These are phyloP conservation scores for Starmerella asiatica DNA, from an alignment of 805 yeast genomes.

Conservation along the genomic window DNA sequence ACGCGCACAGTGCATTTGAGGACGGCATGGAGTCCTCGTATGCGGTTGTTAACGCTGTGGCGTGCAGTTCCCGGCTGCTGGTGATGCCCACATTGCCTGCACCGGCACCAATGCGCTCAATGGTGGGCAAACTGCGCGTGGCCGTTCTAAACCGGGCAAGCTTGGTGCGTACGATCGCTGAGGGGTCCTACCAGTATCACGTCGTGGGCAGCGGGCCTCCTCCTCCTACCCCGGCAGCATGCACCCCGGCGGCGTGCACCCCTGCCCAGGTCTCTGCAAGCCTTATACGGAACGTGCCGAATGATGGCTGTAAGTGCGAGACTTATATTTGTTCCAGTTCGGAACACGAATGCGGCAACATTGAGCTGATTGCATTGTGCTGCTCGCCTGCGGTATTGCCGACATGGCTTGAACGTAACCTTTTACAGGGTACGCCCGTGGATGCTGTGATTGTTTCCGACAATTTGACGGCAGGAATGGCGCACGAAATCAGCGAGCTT, in stretches of 20 bases:
- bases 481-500: slow-evolving; percentile 5
- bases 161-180: neutral
- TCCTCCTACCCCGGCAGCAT: neutral
- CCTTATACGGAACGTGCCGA: neutral
- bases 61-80: neutral
- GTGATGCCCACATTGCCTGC: neutral
- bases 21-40: no score
- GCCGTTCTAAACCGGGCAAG: neutral
- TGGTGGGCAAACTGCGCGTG: neutral
- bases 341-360: slow-evolving; percentile 3
- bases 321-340: slow-evolving; percentile 4
- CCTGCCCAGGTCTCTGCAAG: neutral
- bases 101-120: neutral
- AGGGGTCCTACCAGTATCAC: neutral
- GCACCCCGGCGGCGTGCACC: neutral
- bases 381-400: neutral
- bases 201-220: neutral
- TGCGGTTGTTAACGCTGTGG: no score
- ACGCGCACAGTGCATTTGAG: no score
- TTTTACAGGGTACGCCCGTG: slow-evolving; percentile 2
- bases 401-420: slow-evolving; percentile 11
- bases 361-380: slow-evolving; percentile 2
- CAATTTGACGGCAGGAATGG: slow-evolving; percentile 3
- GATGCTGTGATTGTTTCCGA: slow-evolving; percentile 5
- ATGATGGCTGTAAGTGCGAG: neutral